Evolutionary conservation across 2,329 filamentous ascomycete species (phyloP).

Genomic region (Aspergillus versicolor): DNA sequence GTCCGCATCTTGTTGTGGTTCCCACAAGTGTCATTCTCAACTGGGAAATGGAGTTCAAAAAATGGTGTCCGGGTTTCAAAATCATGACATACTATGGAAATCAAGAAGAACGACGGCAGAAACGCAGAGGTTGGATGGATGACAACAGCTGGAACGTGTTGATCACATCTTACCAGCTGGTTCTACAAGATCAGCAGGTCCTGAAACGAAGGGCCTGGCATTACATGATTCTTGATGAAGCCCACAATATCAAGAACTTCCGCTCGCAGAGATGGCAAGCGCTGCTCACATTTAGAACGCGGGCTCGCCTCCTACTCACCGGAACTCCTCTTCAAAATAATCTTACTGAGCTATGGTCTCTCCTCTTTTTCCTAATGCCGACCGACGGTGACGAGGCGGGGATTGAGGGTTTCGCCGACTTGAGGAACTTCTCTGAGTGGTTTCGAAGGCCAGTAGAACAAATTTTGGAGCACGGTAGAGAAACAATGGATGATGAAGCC

Average conservation of each 20-base stretch:
- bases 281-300: slow-evolving; percentile 88
- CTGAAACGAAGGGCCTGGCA: slow-evolving; percentile 94
- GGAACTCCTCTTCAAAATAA: slow-evolving; percentile 97
- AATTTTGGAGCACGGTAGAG: slow-evolving; percentile 89
- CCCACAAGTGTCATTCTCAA: slow-evolving; percentile 98
- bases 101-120: slow-evolving; percentile 85
- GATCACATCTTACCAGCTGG: slow-evolving; percentile 96
- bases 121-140: slow-evolving; percentile 89
- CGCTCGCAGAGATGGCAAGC: slow-evolving; percentile 97
- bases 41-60: slow-evolving; percentile 99
- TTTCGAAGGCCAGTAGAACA: slow-evolving; percentile 94
- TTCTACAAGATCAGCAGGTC: slow-evolving; percentile 88
- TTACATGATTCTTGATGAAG: slow-evolving; percentile 97
- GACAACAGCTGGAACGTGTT: slow-evolving; percentile 95
- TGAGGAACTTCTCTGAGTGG: slow-evolving; percentile 96
- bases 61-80: slow-evolving; percentile 95
- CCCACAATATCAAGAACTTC: slow-evolving; percentile 99
- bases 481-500: slow-evolving; percentile 92
- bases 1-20: slow-evolving; percentile 91
- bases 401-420: slow-evolving; percentile 83
- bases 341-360: slow-evolving; percentile 91
- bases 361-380: slow-evolving; percentile 95
- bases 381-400: slow-evolving; percentile 72
- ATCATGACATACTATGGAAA: slow-evolving; percentile 96
- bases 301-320: slow-evolving; percentile 80